These are phyloP conservation scores for Neonectria hederae DNA, from an alignment of 2,329 filamentous ascomycete genomes.

Conservation along the genomic window DNA sequence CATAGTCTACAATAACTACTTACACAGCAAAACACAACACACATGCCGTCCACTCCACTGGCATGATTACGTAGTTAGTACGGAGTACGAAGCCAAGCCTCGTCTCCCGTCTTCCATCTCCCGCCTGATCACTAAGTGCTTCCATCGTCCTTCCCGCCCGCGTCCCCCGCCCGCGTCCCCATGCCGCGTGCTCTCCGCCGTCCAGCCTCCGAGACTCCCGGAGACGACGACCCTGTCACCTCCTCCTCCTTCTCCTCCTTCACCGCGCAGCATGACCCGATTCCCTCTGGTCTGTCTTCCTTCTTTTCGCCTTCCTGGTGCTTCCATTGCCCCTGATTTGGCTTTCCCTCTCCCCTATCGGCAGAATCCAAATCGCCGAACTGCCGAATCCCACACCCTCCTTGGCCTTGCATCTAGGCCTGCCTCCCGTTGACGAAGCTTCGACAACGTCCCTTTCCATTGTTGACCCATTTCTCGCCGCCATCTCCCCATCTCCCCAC, in stretches of 20 bases:
- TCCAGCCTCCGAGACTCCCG: neutral
- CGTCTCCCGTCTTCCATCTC: neutral
- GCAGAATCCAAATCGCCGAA: conserved; percentile 8
- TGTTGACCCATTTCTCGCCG: neutral
- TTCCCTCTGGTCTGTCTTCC: neutral
- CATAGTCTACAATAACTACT: neutral
- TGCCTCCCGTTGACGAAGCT: neutral
- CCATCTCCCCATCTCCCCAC: neutral
- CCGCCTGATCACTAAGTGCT: neutral
- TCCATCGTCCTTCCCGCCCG: neutral
- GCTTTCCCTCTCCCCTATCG: neutral
- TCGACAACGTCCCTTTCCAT: neutral
- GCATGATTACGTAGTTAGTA: neutral
- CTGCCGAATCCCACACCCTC: conserved; percentile 8
- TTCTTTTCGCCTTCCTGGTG: neutral
- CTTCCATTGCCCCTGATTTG: conserved; percentile 5
- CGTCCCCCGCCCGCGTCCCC: neutral
- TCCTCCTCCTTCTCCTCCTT: neutral
- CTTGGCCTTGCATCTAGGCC: neutral
- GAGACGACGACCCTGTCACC: neutral
- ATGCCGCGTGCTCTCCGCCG: neutral
- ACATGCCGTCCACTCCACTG: neutral
- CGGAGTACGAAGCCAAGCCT: no score
- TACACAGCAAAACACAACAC: neutral
- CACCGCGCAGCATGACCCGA: neutral